Evolutionary conservation across 2,329 filamentous ascomycete species (phyloP).

Genomic region (Alternaria viburni): DNA sequence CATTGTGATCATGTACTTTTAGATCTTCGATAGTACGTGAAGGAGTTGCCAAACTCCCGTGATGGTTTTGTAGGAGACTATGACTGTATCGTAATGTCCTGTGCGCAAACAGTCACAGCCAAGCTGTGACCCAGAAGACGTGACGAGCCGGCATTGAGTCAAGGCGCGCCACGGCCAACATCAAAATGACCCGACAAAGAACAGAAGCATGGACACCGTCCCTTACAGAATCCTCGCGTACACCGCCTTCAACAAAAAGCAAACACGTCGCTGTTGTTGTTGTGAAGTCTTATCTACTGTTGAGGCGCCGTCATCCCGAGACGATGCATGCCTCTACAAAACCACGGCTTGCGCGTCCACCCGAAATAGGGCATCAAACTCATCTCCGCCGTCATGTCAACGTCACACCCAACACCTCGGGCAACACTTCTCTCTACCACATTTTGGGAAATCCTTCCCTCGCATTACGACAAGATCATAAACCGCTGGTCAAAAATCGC

Average conservation of each 20-base stretch:
- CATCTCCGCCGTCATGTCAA: background rate
- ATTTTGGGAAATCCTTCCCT: slow-evolving; percentile 16
- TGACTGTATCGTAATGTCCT: background rate
- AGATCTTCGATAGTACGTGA: background rate
- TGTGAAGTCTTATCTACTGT: background rate
- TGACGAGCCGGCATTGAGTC: background rate
- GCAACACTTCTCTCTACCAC: slow-evolving; percentile 5
- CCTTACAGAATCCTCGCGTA: background rate
- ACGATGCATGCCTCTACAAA: background rate
- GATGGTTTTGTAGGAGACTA: background rate
- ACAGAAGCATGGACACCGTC: background rate
- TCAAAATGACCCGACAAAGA: background rate
- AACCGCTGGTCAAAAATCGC: slow-evolving; percentile 6
- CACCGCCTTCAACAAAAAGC: background rate
- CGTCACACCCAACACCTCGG: background rate
- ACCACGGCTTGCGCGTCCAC: background rate
- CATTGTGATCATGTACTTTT: too few species aligned
- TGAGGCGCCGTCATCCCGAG: background rate
- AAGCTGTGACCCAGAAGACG: background rate
- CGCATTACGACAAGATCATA: slow-evolving; percentile 14
- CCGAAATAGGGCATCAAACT: background rate
- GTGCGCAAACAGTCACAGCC: background rate
- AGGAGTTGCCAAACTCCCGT: too few species aligned
- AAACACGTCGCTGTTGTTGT: background rate
- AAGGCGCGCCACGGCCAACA: background rate